Conservation (phyloP, 495 filamentous ascomycete species). For the Penicillium manginii region DNA sequence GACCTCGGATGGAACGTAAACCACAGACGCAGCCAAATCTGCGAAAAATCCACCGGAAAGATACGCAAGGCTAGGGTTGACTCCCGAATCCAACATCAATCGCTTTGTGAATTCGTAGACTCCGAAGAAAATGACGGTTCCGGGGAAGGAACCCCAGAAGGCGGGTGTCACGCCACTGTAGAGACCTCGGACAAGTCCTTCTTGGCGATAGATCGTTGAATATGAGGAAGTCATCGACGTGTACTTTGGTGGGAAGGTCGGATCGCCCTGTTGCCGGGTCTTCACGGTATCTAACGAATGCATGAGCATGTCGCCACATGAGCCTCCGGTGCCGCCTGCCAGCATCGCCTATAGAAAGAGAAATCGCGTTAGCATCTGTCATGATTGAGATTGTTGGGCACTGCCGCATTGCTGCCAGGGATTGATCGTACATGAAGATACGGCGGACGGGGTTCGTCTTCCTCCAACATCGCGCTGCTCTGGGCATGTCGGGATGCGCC, state of each 20-base stretch:
- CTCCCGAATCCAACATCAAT: constrained; percentile 77
- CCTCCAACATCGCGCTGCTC: constrained; percentile 24
- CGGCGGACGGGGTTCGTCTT: constrained; percentile 60
- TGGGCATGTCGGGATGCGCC: constrained; percentile 18
- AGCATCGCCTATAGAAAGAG: constrained; percentile 75
- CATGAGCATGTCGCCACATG: constrained; percentile 96
- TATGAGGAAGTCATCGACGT: constrained; percentile 87
- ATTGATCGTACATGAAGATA: constrained; percentile 64
- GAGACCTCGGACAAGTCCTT: constrained; percentile 84
- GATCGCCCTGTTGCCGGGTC: constrained; percentile 97
- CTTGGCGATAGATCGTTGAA: constrained; percentile 87
- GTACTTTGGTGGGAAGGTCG: constrained; percentile 87
- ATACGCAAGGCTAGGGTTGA: constrained; percentile 81
- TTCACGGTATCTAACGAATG: constrained; percentile 99
- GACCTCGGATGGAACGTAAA: constrained; percentile 96
- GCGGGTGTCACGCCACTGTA: constrained; percentile 92
- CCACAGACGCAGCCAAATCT: constrained; percentile 85
- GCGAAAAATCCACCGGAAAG: constrained; percentile 85
- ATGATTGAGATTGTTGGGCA: not conserved
- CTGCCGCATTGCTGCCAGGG: not conserved
- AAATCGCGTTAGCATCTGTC: constrained; percentile 10
- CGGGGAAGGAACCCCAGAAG: constrained; percentile 88
- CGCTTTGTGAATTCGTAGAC: constrained; percentile 96
- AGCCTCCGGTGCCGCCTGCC: constrained; percentile 88
- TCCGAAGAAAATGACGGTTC: constrained; percentile 94